phyloP scores from a whole-genome alignment of 1,284 basidiomycete genomes.

The Rhodotorula mucilaginosa region DNA sequence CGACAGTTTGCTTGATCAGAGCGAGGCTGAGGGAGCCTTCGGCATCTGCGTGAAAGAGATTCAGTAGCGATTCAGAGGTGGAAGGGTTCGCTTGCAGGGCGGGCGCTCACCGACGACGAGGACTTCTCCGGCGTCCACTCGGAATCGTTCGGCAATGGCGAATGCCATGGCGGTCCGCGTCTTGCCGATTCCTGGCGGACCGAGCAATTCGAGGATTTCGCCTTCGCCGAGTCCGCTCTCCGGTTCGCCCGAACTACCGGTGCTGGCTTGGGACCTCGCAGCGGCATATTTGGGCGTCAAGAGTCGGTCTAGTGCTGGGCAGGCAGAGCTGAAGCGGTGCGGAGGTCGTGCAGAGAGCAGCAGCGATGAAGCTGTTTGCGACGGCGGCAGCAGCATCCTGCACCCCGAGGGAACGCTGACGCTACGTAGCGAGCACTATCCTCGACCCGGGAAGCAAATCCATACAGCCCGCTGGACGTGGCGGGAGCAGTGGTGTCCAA shows the following conservation, averaged over 20 bases:
- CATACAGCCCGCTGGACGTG: too few relatives aligned
- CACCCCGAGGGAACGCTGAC: too few relatives aligned
- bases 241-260: too few relatives aligned
- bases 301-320: slow-evolving; percentile 20
- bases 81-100: neutral
- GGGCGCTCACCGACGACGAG: slow-evolving; percentile 20
- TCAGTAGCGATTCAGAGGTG: too few relatives aligned
- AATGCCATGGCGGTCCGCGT: slow-evolving; percentile 23
- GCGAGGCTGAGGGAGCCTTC: slow-evolving; percentile 33
- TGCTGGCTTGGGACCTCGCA: neutral
- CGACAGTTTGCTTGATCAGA: slow-evolving; percentile 18
- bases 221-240: slow-evolving; percentile 13
- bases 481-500: too few relatives aligned
- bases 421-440: too few relatives aligned
- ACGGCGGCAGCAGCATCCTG: slow-evolving; percentile 15
- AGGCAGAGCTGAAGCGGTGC: slow-evolving; percentile 22
- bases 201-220: slow-evolving; percentile 27
- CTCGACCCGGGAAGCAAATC: too few relatives aligned
- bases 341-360: slow-evolving; percentile 9
- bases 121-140: slow-evolving; percentile 14
- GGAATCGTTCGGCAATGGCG: slow-evolving; percentile 18
- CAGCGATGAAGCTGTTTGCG: slow-evolving; percentile 20
- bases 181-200: slow-evolving; percentile 37
- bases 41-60: slow-evolving; percentile 10
- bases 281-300: slow-evolving; percentile 7